Conservation (phyloP, 2,329 filamentous ascomycete genomes). For the Shiraia sp. region DNA sequence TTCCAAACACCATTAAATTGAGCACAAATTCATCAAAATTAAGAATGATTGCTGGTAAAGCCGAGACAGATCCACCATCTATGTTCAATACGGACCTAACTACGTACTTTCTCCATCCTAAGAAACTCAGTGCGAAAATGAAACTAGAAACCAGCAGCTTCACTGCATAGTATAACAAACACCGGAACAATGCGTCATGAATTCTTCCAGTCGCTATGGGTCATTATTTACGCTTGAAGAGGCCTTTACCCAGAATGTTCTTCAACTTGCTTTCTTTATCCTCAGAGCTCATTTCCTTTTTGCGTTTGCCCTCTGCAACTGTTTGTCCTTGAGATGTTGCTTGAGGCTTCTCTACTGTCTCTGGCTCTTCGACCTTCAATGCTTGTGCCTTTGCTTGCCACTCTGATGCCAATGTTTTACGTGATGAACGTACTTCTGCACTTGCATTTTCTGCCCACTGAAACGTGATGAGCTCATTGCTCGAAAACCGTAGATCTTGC, state of each 20-base stretch:
- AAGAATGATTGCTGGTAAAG: too few species aligned
- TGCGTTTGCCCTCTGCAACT: slow-evolving; percentile 38
- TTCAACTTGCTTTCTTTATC: slow-evolving; percentile 48
- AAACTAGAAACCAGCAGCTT: too few species aligned
- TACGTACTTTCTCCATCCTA: too few species aligned
- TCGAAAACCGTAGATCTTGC: slow-evolving; percentile 69
- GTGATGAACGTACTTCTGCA: slow-evolving; percentile 56
- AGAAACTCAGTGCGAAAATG: too few species aligned
- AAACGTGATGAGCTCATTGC: slow-evolving; percentile 74
- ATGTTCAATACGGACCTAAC: too few species aligned
- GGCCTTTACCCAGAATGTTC: slow-evolving; percentile 41
- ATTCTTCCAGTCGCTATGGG: too few species aligned
- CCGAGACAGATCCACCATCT: too few species aligned
- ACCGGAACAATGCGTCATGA: too few species aligned
- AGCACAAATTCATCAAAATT: too few species aligned
- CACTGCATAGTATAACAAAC: too few species aligned
- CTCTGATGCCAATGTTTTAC: slow-evolving; percentile 63
- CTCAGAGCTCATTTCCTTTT: slow-evolving; percentile 30
- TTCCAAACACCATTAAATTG: too few species aligned
- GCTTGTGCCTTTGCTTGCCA: slow-evolving; percentile 65
- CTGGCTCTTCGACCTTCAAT: slow-evolving; percentile 64
- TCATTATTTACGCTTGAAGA: slow-evolving; percentile 32
- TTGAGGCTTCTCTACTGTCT: slow-evolving; percentile 11
- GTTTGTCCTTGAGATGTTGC: slow-evolving; percentile 12
- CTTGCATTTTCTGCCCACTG: slow-evolving; percentile 70